Evolutionary conservation across 2,329 filamentous ascomycete species (phyloP).

Genomic region (Claviceps pazoutovae): DNA sequence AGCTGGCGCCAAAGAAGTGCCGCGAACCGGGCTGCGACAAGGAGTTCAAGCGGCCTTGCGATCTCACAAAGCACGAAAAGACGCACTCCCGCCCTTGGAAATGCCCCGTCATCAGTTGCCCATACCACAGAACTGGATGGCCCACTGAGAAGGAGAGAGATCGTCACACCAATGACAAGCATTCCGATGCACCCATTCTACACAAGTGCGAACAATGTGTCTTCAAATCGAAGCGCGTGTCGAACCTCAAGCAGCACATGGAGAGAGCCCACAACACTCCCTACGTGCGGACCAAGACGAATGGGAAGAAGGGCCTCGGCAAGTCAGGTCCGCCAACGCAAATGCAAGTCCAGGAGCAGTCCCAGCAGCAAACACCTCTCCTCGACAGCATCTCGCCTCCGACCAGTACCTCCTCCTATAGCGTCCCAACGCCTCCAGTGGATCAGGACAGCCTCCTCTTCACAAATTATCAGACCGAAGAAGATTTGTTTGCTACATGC

Average conservation of each 20-base stretch:
- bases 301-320: conserved; percentile 48
- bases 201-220: conserved; percentile 78
- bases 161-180: conserved; percentile 92
- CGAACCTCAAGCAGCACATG: conserved; percentile 98
- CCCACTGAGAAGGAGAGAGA: conserved; percentile 97
- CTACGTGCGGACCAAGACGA: conserved; percentile 89
- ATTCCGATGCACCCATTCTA: conserved; percentile 65
- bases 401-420: conserved; percentile 34
- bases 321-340: conserved; percentile 28
- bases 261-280: conserved; percentile 87
- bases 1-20: conserved; percentile 69
- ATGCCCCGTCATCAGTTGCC: conserved; percentile 69
- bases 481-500: conserved; percentile 29
- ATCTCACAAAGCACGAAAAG: conserved; percentile 96
- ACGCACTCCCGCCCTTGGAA: conserved; percentile 96
- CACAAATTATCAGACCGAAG: conserved; percentile 32
- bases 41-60: conserved; percentile 92
- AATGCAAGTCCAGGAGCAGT: neutral
- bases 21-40: conserved; percentile 66
- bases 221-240: conserved; percentile 90
- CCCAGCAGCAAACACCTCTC: conserved; percentile 38
- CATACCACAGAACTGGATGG: conserved; percentile 82
- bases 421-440: conserved; percentile 44
- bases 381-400: conserved; percentile 51
- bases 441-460: conserved; percentile 29